A percentile compares a stretch with the other conserved stretches of the same genome.
These are phyloP conservation scores for Phialemoniopsis sp. DNA, from an alignment of 2,329 filamentous ascomycete genomes.

Conservation along the genomic window DNA sequence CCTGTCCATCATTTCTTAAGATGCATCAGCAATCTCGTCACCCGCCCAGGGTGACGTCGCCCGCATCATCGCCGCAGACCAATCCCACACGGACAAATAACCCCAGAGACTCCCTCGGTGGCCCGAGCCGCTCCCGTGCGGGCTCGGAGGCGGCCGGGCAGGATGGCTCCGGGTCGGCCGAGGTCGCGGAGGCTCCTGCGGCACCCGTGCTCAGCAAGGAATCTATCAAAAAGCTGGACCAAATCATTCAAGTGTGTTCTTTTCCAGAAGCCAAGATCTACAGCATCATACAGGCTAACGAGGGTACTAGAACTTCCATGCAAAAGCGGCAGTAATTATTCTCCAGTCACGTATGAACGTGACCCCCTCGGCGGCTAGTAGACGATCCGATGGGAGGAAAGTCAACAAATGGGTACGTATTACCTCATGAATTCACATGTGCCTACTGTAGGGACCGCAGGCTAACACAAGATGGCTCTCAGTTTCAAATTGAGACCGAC, in stretches of 20 bases:
- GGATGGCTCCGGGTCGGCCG: conserved; percentile 40
- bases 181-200: conserved; percentile 33
- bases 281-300: conserved; percentile 1
- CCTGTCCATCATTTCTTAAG: conserved; percentile 17
- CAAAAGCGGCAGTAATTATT: conserved; percentile 81
- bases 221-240: conserved; percentile 76
- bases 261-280: not conserved
- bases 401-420: conserved; percentile 81
- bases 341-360: conserved; percentile 76
- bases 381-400: conserved; percentile 41
- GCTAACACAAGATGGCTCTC: not conserved
- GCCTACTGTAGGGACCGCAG: not conserved
- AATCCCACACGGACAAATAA: conserved; percentile 72
- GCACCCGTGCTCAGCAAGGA: conserved; percentile 55
- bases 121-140: conserved; percentile 34
- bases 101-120: conserved; percentile 55
- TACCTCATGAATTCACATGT: too few species aligned
- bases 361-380: conserved; percentile 50
- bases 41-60: conserved; percentile 67
- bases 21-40: conserved; percentile 92
- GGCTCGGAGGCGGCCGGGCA: conserved; percentile 36
- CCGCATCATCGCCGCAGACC: conserved; percentile 67
- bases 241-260: conserved; percentile 76
- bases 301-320: conserved; percentile 73
- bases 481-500: conserved; percentile 95